Percentiles rank a stretch among this genome's conserved stretches.
Conservation (phyloP, 768 basidiomycete species). For the Obba rivulosa region DNA sequence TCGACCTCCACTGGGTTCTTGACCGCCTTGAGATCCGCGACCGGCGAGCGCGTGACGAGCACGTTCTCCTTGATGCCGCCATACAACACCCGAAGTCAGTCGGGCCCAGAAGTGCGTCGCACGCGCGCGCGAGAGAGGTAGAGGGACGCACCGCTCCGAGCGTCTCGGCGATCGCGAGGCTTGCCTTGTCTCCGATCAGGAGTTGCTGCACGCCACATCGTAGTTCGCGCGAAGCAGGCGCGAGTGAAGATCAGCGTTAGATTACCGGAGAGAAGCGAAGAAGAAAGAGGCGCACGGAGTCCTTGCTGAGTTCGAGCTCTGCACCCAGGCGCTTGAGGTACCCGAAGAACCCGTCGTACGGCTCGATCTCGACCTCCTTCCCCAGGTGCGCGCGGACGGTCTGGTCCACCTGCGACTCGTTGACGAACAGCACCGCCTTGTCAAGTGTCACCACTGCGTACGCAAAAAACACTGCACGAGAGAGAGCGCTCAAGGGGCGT, state of each 20-base stretch:
- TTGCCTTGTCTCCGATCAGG: conserved; percentile 71
- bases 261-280: not conserved
- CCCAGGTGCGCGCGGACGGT: conserved; percentile 51
- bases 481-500: not conserved
- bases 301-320: conserved; percentile 29
- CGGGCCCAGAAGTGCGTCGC: not conserved
- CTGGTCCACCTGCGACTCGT: conserved; percentile 42
- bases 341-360: conserved; percentile 65
- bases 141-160: conserved; percentile 55
- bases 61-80: conserved; percentile 47
- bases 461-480: conserved; percentile 74
- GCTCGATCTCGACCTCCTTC: conserved; percentile 52
- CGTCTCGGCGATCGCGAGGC: conserved; percentile 76
- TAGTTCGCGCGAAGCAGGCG: too few relatives aligned
- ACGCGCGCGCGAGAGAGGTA: not conserved
- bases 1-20: conserved; percentile 77
- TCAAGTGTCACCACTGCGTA: conserved; percentile 73
- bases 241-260: not conserved
- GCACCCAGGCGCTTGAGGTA: conserved; percentile 50
- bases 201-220: conserved; percentile 49
- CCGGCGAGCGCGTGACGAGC: conserved; percentile 58
- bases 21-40: conserved; percentile 75
- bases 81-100: conserved; percentile 18
- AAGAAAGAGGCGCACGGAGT: conserved; percentile 13
- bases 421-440: conserved; percentile 62